Evolutionary conservation across 176 grass and related monocot genomes (phyloP), one percentile per base, ranked within the genome.

Genomic region (Aegilops speltoides): DNA sequence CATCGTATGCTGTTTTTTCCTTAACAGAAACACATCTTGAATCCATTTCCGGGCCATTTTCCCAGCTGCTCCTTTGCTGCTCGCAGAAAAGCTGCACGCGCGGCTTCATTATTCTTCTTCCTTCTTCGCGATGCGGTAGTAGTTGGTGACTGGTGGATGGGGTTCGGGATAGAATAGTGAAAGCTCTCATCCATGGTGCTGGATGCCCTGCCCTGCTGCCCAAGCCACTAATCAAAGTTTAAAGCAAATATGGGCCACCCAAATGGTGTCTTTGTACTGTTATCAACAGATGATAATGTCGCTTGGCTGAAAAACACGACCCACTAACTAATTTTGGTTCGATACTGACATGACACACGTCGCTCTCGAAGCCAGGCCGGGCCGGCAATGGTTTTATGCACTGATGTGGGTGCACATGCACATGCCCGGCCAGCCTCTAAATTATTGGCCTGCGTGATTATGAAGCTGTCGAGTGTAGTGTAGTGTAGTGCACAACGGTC

Each of bases 321-420:
- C 41, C 41, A 45, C 54, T 48, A 52, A 52, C 26, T 0, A 28
- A 12, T 77, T 20, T 77, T 77, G 52, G 28, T 77, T 22, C 46
- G 61, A 80, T 45, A 29, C 4, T 11, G 78, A 45, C 52, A 60
- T 38, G 68, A 70, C 20, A 73, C 17, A 25, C 0, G 54, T 73
- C 74, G 74, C 26, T 76, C 62, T 89, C 38, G 10, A n/a, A 62
- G 78, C 20, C 6, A 7, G 19, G 26, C 50, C 50, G 16, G 50
- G 50, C 36, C 71, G 70, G 70, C 67, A 60, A 3, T 36, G 24
- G 24, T 23, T 48, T 41, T 28, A 54, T 43, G n/a, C 54, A 83
- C 68, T 59, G 54, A 59, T 59, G 54, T 3, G 56, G 19, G 80
- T 40, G 83, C 88, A 89, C 81, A 74, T 89, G 87, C 66, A 38